Base-by-base conservation (phyloP, 2,329 filamentous ascomycete species). In the Ceratocystis cubensis region DNA sequence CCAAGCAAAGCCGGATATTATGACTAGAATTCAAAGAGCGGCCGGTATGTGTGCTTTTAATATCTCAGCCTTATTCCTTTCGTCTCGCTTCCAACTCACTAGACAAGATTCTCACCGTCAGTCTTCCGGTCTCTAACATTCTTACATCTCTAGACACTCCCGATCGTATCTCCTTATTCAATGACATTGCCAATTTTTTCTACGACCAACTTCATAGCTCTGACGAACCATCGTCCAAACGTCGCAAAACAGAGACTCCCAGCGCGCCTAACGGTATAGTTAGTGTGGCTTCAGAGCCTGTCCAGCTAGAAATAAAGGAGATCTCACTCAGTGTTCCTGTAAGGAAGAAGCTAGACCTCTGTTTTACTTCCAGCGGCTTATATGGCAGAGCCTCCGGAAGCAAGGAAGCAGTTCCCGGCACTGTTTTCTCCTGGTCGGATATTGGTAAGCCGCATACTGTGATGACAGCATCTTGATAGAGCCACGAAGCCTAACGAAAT, bases 241-340 rank as follows among this genome's bases (percentile, higher is more conserved):
- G 80, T 67, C 76, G 82, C 66, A 78, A 80, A 69, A 77, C 84
- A 69, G 81, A 83, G 61, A 72, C 72, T 33, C 33, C 68, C 2
- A 72, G 69, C 53, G 70, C 69, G 2, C 67, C 69, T 5, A 63
- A 71, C 37, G 56, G 71, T 0, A 76, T 76, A 1, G 75, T 77
- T 10, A 63, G 46, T 30, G 56, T 66, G n/a, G 20, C 46, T 13
- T 4, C 61, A 5, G 83, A 86, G 70, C 71, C 77, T 5, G 75
- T 86, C 0, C 74, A 86, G 30, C 76, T 87, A 20, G 82, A 82
- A 69, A 78, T 88, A 68, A 85, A 84, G 73, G 85, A 87, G 57
- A 84, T 88, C 22, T 88, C 84, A 0, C 78, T 88, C n/a, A 82
- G 84, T 0, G 79, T 87, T 3, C 86, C 86, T 0, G 83, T 85